Evolutionary conservation across 2,329 filamentous ascomycete genomes (phyloP).

Genomic region (Claviceps pusilla): DNA sequence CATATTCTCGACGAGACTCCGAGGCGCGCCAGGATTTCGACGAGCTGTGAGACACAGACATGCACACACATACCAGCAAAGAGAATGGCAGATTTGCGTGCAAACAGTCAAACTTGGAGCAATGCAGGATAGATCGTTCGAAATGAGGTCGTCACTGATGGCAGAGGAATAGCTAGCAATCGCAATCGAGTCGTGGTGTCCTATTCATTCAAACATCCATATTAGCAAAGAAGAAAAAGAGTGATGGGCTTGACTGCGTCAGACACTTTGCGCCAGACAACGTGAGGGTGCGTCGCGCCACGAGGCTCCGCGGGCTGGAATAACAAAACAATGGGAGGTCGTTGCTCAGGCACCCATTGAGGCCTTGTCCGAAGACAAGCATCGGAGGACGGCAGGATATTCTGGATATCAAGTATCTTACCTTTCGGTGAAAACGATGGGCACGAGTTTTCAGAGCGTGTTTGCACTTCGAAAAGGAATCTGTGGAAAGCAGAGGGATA

Average conservation of each 20-base stretch:
- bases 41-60: neutral
- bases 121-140: neutral
- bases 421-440: neutral
- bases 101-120: neutral
- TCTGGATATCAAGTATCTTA: neutral
- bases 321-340: neutral
- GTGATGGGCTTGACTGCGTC: neutral
- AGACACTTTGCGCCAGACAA: neutral
- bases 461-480: neutral
- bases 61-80: slow-evolving; percentile 2
- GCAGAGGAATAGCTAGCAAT: neutral
- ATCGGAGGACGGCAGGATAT: neutral
- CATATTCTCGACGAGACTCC: neutral
- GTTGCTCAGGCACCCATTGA: neutral
- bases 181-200: neutral
- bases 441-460: neutral
- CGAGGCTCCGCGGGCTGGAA: neutral
- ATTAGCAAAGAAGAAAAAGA: neutral
- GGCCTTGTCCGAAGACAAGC: neutral
- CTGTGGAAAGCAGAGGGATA: neutral
- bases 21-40: neutral
- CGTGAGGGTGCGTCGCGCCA: neutral
- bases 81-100: neutral
- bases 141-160: slow-evolving; percentile 1
- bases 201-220: neutral